Evolutionary conservation across 805 yeast species (phyloP), one percentile per base, ranked within the genome.

Genomic region (Hanseniaspora lindneri): DNA sequence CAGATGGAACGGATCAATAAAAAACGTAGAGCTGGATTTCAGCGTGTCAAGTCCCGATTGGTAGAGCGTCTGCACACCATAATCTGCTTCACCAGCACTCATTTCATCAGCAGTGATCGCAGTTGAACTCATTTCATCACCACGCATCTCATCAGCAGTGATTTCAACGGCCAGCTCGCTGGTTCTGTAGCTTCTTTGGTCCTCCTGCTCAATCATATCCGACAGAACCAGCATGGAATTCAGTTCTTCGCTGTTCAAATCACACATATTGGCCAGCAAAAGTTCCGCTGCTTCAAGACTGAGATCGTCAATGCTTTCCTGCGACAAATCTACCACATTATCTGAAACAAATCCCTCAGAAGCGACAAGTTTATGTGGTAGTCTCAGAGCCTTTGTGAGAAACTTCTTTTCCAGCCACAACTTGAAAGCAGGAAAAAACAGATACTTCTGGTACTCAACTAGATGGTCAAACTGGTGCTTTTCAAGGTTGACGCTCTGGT

Each of bases 231-330:
- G 2, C 3, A 46, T 29, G 4, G 7, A 11, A 33, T 46, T 39
- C 19, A 46, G 17, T 3, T 24, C 23, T 11, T 17, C 19, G 1
- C 33, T 24, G 13, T 23, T 32, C 7, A 46, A 4, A 32, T 46
- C 49, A 25, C 49, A 46, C 49, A 46, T 46, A 21, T 46, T 46
- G 2, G 28, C 41, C 10, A 46, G 8, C 1, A 46, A 10, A 20
- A 46, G 20, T n/a, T 46, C 39, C 10, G 39, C 10, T 25, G 5
- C 25, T 24, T 36, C 41, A 9, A 44, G 7, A 17, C 21, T 10
- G 25, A 37, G 13, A 17, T 13, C 10, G n/a, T 37, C 30, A 6
- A 44, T n/a, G 17, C 33, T 44, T 30, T 36, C 49, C n/a, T 29
- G 21, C 5, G 33, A 23, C 19, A 46, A 32, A 29, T 32, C 36